phyloP scores from a whole-genome alignment of 192 early-diverging fungal species.

The Coemansia umbellata region DNA sequence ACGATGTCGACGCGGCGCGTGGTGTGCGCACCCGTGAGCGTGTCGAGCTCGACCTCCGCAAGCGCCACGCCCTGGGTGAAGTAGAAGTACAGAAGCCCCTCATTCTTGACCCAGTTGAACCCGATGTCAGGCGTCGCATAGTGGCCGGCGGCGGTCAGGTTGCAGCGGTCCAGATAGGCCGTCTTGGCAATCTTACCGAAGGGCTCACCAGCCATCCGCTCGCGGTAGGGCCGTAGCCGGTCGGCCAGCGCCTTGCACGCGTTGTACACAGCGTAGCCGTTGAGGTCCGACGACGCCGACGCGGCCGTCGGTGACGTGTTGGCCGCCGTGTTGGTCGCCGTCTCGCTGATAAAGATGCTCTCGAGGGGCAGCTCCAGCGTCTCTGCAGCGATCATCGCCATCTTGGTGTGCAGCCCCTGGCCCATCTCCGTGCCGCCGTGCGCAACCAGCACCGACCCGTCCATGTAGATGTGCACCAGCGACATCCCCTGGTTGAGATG shows the following conservation, averaged over 20 bases:
- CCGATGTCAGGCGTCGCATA: constrained; percentile 78
- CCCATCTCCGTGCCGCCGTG: constrained; percentile 93
- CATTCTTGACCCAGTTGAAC: constrained; percentile 67
- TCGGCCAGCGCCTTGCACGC: constrained; percentile 71
- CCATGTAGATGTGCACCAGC: constrained; percentile 79
- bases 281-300: constrained; percentile 73
- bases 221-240: constrained; percentile 68
- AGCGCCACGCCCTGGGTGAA: constrained; percentile 80
- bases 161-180: constrained; percentile 77
- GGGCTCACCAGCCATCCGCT: constrained; percentile 50
- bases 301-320: constrained; percentile 82
- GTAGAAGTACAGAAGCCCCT: constrained; percentile 72
- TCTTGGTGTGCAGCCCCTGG: constrained; percentile 87
- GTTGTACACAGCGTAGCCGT: constrained; percentile 76
- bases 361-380: constrained; percentile 68
- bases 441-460: constrained; percentile 76
- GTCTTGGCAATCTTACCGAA: constrained; percentile 54
- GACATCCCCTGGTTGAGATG: constrained; percentile 81
- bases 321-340: constrained; percentile 70
- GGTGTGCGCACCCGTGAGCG: constrained; percentile 75
- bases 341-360: constrained; percentile 66
- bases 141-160: constrained; percentile 79
- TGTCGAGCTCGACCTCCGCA: constrained; percentile 83
- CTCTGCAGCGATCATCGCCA: constrained; percentile 81
- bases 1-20: constrained; percentile 68